Evolutionary conservation across 2,329 filamentous ascomycete genomes (phyloP).

Genomic region (Scopulariopsis brevicaulis): DNA sequence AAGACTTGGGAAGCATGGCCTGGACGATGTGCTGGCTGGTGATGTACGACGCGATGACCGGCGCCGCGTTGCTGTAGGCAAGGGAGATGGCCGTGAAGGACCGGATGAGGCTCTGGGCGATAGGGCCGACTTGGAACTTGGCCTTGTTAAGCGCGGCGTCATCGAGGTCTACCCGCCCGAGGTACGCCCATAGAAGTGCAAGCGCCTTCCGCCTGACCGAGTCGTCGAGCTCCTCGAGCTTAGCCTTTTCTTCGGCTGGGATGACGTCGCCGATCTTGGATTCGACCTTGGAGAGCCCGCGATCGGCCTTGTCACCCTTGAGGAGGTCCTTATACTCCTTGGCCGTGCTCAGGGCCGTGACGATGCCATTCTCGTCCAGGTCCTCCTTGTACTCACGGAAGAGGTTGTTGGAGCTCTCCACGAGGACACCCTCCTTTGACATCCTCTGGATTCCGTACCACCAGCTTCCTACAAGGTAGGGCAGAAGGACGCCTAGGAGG

Average conservation of each 20-base stretch:
- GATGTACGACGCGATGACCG: conserved; percentile 72
- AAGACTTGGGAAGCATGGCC: conserved; percentile 70
- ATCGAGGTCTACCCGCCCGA: conserved; percentile 76
- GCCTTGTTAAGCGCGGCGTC: conserved; percentile 75
- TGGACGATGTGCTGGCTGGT: conserved; percentile 83
- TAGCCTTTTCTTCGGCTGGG: conserved; percentile 59
- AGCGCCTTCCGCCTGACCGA: conserved; percentile 75
- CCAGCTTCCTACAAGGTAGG: conserved; percentile 91
- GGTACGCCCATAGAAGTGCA: conserved; percentile 87
- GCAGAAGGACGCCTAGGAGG: conserved; percentile 79
- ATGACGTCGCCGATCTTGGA: conserved; percentile 61
- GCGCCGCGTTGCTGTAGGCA: conserved; percentile 73
- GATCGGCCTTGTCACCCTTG: conserved; percentile 67
- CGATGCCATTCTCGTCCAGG: conserved; percentile 67
- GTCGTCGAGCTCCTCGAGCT: conserved; percentile 70
- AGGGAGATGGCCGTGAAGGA: conserved; percentile 80
- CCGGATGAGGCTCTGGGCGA: conserved; percentile 75
- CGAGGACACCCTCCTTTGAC: conserved; percentile 86
- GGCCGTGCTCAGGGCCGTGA: conserved; percentile 72
- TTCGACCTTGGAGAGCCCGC: conserved; percentile 73
- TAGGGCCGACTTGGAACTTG: conserved; percentile 82
- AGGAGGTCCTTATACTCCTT: conserved; percentile 74
- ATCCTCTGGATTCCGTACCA: conserved; percentile 94
- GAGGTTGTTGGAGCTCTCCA: conserved; percentile 87
- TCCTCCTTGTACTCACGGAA: conserved; percentile 88